Percentiles rank a stretch among this genome's conserved stretches.
Conservation (phyloP, 305 asterid genomes). For the Fraxinus albicans region DNA sequence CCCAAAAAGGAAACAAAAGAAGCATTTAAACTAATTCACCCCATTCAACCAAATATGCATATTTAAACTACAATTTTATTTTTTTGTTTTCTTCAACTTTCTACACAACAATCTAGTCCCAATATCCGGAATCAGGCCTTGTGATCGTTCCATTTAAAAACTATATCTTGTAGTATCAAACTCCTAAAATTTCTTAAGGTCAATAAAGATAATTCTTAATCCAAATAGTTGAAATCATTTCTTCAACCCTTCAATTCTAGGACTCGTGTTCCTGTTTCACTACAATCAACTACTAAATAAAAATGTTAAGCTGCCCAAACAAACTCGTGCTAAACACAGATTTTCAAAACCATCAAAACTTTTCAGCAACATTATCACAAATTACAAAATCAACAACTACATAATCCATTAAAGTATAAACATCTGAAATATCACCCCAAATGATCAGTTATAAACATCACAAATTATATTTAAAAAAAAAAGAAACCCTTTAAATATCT, state of each 20-base stretch:
- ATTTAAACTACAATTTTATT: neutral
- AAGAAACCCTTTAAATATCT: neutral
- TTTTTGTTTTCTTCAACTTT: neutral
- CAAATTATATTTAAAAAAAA: too few species aligned
- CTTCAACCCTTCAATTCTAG: neutral
- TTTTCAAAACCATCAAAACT: neutral
- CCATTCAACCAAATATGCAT: neutral
- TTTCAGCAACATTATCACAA: neutral
- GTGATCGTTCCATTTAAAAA: neutral
- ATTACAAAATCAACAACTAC: neutral
- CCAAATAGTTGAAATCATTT: neutral
- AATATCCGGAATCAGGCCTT: neutral
- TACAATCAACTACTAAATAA: neutral
- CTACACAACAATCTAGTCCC: neutral
- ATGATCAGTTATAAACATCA: neutral
- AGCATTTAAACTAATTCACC: neutral
- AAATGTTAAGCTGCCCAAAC: neutral
- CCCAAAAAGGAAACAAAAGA: neutral
- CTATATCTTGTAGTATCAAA: neutral
- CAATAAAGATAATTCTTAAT: neutral
- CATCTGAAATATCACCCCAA: neutral
- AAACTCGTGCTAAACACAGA: neutral
- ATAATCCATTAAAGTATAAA: neutral
- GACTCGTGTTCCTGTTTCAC: neutral
- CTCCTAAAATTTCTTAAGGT: neutral